Evolutionary conservation across 306 rosid genomes (phyloP).

Genomic region (Begonia peltatifolia): DNA sequence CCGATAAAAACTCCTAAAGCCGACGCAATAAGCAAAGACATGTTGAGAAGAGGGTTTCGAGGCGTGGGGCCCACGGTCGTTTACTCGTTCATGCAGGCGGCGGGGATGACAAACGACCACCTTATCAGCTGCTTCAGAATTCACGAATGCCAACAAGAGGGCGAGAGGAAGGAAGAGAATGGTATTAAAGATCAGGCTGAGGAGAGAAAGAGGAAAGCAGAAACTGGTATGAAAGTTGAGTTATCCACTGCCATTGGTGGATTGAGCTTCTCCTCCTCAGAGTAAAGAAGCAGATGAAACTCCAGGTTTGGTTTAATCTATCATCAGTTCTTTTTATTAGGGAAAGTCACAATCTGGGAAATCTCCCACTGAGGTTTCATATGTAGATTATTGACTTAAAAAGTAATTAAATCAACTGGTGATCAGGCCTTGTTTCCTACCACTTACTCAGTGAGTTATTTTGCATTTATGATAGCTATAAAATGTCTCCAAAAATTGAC

Average conservation of each 20-base stretch:
- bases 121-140: conserved; percentile 65
- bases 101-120: conserved; percentile 68
- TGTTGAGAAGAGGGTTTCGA: conserved; percentile 65
- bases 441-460: too few relatives aligned
- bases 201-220: conserved; percentile 19
- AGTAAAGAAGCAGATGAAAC: conserved; percentile 12
- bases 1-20: conserved; percentile 76
- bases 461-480: too few relatives aligned
- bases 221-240: conserved; percentile 27
- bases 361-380: too few relatives aligned
- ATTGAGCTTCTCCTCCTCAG: conserved; percentile 56
- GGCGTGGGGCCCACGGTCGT: conserved; percentile 58
- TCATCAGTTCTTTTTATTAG: too few relatives aligned
- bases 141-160: conserved; percentile 50
- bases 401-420: too few relatives aligned
- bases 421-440: too few relatives aligned
- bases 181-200: conserved; percentile 20
- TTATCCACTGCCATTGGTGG: conserved; percentile 43
- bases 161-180: conserved; percentile 34
- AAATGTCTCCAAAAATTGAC: too few relatives aligned
- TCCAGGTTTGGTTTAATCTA: not conserved
- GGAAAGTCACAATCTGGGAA: too few relatives aligned
- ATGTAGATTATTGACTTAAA: too few relatives aligned
- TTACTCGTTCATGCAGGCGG: conserved; percentile 74
- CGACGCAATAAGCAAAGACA: conserved; percentile 64